Evolutionary conservation across 305 asterid genomes (phyloP).

Genomic region (Nicotiana rustica): DNA sequence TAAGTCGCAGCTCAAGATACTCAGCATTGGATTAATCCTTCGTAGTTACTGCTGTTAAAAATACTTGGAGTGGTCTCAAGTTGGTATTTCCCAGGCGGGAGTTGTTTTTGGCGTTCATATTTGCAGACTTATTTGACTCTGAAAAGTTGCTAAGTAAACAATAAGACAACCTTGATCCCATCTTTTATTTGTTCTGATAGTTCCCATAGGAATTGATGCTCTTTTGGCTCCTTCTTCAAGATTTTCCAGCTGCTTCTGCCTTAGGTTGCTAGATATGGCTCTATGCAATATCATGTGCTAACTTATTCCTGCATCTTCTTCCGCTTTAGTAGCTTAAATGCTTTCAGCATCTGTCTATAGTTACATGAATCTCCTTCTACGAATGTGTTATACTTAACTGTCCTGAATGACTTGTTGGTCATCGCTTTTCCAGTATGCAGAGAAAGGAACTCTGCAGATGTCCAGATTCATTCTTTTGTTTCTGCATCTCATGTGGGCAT

Average conservation of each 20-base stretch:
- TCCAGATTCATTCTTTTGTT: not conserved
- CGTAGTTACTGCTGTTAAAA: not conserved
- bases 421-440: conserved; percentile 11
- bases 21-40: not conserved
- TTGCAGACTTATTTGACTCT: not conserved
- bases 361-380: conserved; percentile 22
- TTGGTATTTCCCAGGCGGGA: conserved; percentile 45
- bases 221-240: not conserved
- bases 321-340: not conserved
- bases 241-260: conserved; percentile 8
- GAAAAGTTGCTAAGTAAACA: conserved; percentile 21
- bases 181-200: conserved; percentile 30
- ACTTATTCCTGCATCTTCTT: not conserved
- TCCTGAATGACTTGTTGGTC: conserved; percentile 25
- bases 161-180: conserved; percentile 20
- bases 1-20: not conserved
- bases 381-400: not conserved
- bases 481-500: conserved; percentile 1
- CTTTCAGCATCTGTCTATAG: not conserved
- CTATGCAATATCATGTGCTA: conserved; percentile 17
- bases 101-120: conserved; percentile 28
- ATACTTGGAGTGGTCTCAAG: conserved; percentile 41
- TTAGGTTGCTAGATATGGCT: conserved; percentile 25
- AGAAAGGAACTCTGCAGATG: conserved; percentile 9
- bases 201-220: conserved; percentile 26